phyloP scores from a whole-genome alignment of 306 rosid species.

The Boehmeria nivea region DNA sequence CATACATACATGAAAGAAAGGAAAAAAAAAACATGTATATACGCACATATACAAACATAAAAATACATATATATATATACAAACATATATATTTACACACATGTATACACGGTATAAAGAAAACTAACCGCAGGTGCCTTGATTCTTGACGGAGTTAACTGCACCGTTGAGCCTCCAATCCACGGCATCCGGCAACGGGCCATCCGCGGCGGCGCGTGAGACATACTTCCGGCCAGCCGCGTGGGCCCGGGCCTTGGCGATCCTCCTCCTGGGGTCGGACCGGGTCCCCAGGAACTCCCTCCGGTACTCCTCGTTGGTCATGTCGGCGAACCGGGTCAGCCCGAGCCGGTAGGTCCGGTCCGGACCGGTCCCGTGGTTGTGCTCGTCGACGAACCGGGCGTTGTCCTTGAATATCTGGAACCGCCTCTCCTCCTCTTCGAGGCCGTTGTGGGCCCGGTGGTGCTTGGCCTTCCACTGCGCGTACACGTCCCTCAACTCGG shows the following conservation, averaged over 20 bases:
- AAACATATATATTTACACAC: too few relatives aligned
- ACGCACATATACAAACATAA: too few relatives aligned
- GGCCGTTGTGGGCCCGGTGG: constrained; percentile 53
- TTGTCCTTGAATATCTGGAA: constrained; percentile 70
- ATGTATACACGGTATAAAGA: too few relatives aligned
- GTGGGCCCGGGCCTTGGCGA: constrained; percentile 49
- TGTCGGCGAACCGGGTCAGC: constrained; percentile 69
- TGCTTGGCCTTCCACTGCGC: constrained; percentile 59
- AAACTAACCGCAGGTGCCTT: constrained; percentile 72
- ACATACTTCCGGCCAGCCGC: constrained; percentile 53
- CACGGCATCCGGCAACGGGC: constrained; percentile 48
- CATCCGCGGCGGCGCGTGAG: constrained; percentile 35
- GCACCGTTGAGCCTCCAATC: constrained; percentile 87
- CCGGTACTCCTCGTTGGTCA: constrained; percentile 72
- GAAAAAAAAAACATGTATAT: too few relatives aligned
- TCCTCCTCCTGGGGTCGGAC: constrained; percentile 40
- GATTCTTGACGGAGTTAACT: constrained; percentile 66
- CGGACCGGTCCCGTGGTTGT: constrained; percentile 36
- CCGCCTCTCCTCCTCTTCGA: constrained; percentile 62
- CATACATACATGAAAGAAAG: not conserved
- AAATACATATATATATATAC: too few relatives aligned
- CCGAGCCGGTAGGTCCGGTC: constrained; percentile 62
- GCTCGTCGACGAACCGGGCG: constrained; percentile 57
- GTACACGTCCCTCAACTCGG: constrained; percentile 50
- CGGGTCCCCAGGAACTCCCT: constrained; percentile 48